Conservation (phyloP, 2,329 filamentous ascomycete species). For the Fusarium sp. region DNA sequence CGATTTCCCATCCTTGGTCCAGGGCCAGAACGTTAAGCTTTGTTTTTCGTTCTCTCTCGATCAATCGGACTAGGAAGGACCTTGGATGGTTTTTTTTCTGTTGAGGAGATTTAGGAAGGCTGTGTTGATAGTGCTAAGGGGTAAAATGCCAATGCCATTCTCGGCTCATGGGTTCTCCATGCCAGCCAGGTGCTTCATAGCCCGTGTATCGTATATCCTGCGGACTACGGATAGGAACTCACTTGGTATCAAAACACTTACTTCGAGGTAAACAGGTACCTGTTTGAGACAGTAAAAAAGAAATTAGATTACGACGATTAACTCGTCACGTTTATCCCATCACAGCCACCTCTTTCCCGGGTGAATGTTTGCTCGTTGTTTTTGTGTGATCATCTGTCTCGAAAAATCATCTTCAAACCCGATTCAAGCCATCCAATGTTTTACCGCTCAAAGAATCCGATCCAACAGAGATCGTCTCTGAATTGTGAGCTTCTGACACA, state of each 20-base stretch:
- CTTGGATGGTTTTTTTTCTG: constrained; percentile 14
- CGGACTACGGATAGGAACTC: background rate
- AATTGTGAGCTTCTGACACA: constrained; percentile 15
- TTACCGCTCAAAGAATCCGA: constrained; percentile 21
- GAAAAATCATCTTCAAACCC: constrained; percentile 28
- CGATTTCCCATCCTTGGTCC: constrained; percentile 26
- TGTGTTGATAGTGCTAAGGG: constrained; percentile 14
- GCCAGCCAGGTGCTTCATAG: background rate
- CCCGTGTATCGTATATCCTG: background rate
- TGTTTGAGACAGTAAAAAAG: background rate
- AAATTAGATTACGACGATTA: background rate
- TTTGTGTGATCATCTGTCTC: constrained; percentile 24
- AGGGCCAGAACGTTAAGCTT: constrained; percentile 40
- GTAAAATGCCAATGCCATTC: constrained; percentile 19
- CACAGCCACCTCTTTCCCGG: constrained; percentile 7
- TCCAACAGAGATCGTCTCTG: background rate
- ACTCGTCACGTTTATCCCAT: constrained; percentile 1
- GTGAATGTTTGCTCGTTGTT: background rate
- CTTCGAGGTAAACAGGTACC: background rate
- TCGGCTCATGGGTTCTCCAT: constrained; percentile 20
- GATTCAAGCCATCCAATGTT: constrained; percentile 28
- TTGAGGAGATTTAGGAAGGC: constrained; percentile 32
- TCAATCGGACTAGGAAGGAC: constrained; percentile 3
- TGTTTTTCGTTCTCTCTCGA: constrained; percentile 13
- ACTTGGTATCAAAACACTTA: background rate